Evolutionary conservation across 352 stramenopile genomes (phyloP), one percentile per base, ranked within the genome.

Genomic region (Pythium grandisporangium): DNA sequence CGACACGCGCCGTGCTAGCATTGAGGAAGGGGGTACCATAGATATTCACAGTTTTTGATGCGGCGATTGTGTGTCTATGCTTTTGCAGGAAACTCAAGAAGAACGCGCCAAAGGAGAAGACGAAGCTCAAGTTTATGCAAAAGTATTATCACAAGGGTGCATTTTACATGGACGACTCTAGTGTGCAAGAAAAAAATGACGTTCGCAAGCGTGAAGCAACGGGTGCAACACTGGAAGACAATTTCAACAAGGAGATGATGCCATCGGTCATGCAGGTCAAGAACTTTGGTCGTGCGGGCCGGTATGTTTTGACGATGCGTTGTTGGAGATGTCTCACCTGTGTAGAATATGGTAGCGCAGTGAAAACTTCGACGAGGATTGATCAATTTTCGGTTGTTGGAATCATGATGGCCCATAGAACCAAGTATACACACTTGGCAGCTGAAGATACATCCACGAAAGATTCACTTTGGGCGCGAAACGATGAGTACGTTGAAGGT

Each of bases 61-160:
- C 4, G 46, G 13, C 13, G 10, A 35, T 45, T 47, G 17, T 8
- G 5, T 16, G 23, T 47, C 27, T 32, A 32, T 14, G 10, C 14
- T 14, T 14, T 14, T 44, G 25, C 39, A 89, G 80, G 22, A 91
- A 90, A 50, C 66, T 85, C n/a, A 84, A 82, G 55, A 82, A 80
- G 29, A 86, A 85, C 30, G 57, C 75, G 39, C 70, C 73, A 1
- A 84, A 86, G 42, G 71, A 85, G 35, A 93, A 93, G 55, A 62
- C 57, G 32, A 96, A 96, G 60, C 82, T 83, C 40, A 96, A 93
- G 48, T 97, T 98, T 63, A 80, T 98, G 68, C 96, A 98, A 53
- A 97, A 98, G 45, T 99, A 98, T 58, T 97, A 98, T 63, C 96
- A 99, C 69, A 96, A 98, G 55, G 96, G 96, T 30, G 94, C 91